Evolutionary conservation across 257 asterid genomes (phyloP).

Genomic region (Cynanchum wilfordii): DNA sequence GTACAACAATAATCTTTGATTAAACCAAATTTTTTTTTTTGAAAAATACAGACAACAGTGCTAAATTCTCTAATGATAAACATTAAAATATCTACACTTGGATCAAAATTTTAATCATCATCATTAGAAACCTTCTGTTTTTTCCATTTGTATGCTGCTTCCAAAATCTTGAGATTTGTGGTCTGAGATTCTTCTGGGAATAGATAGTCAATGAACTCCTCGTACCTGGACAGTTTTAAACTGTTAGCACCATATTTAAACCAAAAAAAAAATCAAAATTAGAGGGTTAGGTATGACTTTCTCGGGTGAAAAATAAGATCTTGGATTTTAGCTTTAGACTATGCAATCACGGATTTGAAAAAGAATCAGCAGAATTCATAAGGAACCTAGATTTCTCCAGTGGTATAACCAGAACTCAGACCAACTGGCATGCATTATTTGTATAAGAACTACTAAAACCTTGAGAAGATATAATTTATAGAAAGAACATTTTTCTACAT

Average conservation of each 20-base stretch:
- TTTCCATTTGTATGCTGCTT: conserved; percentile 95
- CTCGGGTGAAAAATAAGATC: not conserved
- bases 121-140: conserved; percentile 52
- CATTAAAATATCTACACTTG: not conserved
- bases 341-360: not conserved
- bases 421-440: not conserved
- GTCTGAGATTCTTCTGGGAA: conserved; percentile 88
- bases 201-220: conserved; percentile 80
- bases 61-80: too few relatives aligned
- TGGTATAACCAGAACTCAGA: not conserved
- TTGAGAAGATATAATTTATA: not conserved
- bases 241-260: conserved; percentile 12
- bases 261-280: not conserved
- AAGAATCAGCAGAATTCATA: not conserved
- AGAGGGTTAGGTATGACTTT: not conserved
- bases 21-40: too few relatives aligned
- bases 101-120: conserved; percentile 31
- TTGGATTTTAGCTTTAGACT: not conserved
- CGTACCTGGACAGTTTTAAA: conserved; percentile 50
- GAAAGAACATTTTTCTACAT: conserved; percentile 20
- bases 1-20: too few relatives aligned
- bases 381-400: not conserved
- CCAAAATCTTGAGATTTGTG: conserved; percentile 67
- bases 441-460: not conserved
- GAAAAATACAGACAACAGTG: too few relatives aligned